A percentile compares a stretch with the other conserved stretches of the same genome.
phyloP scores from a whole-genome alignment of 495 filamentous ascomycete species.

The Staphylotrichum longicolle region DNA sequence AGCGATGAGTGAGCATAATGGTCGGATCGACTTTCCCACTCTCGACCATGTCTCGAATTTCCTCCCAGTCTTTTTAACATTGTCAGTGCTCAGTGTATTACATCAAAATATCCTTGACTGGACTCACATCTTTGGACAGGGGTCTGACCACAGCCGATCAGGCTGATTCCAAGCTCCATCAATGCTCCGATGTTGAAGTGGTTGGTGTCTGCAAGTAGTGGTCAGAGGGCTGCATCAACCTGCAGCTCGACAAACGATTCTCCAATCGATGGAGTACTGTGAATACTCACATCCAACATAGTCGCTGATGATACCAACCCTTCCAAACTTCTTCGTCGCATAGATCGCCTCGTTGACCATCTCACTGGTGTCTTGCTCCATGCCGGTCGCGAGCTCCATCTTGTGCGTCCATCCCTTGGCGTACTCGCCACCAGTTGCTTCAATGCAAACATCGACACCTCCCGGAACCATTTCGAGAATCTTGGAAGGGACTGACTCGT shows the following conservation, averaged over 20 bases:
- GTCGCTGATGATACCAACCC: constrained; percentile 17
- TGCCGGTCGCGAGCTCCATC: constrained; percentile 12
- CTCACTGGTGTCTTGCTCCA: constrained; percentile 20
- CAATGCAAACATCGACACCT: constrained; percentile 19
- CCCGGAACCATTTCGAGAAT: constrained; percentile 19
- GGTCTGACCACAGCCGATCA: constrained; percentile 15
- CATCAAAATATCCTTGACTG: not conserved
- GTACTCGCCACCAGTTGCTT: constrained; percentile 20
- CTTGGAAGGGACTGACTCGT: constrained; percentile 13
- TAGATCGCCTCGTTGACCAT: constrained; percentile 19
- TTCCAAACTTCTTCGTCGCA: constrained; percentile 17
- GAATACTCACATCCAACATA: constrained; percentile 13
- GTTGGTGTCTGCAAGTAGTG: constrained; percentile 12
- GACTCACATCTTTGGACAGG: constrained; percentile 18
- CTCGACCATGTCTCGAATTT: constrained; percentile 14
- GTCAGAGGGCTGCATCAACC: too few species aligned
- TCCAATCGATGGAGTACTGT: too few species aligned
- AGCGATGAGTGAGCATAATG: constrained; percentile 19
- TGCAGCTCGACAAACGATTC: not conserved
- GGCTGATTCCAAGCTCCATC: constrained; percentile 18
- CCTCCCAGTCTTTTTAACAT: constrained; percentile 8
- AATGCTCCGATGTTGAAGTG: constrained; percentile 20
- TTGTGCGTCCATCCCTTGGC: constrained; percentile 18
- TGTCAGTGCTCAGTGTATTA: too few species aligned
- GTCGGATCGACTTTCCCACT: constrained; percentile 15